phyloP scores from a whole-genome alignment of 169 alveolate genomes.

The Plasmodium berghei region DNA sequence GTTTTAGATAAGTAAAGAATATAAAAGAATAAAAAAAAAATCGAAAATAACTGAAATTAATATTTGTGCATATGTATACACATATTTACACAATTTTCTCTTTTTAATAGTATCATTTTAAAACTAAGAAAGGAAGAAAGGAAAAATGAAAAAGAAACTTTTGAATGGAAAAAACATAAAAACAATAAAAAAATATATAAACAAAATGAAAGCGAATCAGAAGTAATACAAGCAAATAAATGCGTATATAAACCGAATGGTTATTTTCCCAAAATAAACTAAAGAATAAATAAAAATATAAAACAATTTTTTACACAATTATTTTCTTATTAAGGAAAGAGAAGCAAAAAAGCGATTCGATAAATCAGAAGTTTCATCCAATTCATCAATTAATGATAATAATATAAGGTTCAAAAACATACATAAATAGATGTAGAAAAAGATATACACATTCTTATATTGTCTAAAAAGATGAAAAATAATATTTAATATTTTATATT shows the following conservation, averaged over 20 bases:
- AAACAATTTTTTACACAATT: neutral
- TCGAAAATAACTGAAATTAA: neutral
- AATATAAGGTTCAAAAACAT: conserved; percentile 16
- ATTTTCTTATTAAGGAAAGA: conserved; percentile 16
- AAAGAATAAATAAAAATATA: neutral
- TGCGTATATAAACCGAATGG: too few species aligned
- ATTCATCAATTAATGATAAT: neutral
- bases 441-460: neutral
- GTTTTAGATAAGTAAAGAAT: conserved; percentile 36
- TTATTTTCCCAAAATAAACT: neutral
- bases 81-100: neutral
- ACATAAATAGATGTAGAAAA: neutral
- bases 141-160: neutral
- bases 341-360: conserved; percentile 15
- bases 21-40: neutral
- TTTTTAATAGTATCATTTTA: conserved; percentile 7
- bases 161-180: neutral
- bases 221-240: neutral
- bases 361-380: conserved; percentile 6
- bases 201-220: neutral
- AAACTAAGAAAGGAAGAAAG: conserved; percentile 21
- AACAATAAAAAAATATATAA: neutral
- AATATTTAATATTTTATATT: too few species aligned
- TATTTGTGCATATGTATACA: neutral
- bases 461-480: too few species aligned